Evolutionary conservation across 1,284 basidiomycete genomes (phyloP), one percentile per base, ranked within the genome.

Genomic region (Apiotrichum brassicae): DNA sequence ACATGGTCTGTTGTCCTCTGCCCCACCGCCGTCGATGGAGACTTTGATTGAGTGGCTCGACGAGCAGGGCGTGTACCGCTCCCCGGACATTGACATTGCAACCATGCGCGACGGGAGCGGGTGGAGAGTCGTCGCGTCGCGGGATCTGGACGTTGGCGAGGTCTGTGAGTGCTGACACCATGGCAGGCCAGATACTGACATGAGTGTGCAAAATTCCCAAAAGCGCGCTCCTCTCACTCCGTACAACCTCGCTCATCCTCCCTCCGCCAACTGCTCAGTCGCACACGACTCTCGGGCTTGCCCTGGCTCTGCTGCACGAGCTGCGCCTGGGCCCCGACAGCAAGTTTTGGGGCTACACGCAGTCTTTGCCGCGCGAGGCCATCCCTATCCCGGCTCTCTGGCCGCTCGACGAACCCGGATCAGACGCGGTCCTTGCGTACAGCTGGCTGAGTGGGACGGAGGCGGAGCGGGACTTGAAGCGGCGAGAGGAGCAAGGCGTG

Each of bases 131-230:
- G 23, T 56, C 11, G 59, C 60, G 4, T 43, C 18, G 1, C 30
- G 42, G 2, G 41, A 54, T 11, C 45, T 66, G 7, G 56, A 54
- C 3, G 23, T 53, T 1, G 57, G 55, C 23, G 53, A 53, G 37
- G 54, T 53, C 12, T 45, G 56, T 66, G 44, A 42, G 59, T 22
- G 22, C 18, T 2, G 18, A 32, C 12, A n/a, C 16, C 18, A 40
- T 6, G 14, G 14, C 37, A 6, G 11, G 11, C n/a, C n/a, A n/a
- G 37, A 23, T 22, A 18, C 9, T n/a, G 7, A 30, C 33, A 12
- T 2, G 53, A 75, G 75, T 75, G 24, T 71, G 63, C 43, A 55
- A 58, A 28, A 66, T 74, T 2, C 74, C 74, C 7, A 72, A 73
- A 32, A 37, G 53, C 0, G 56, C 66, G 4, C 60, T 74, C 18